Conservation (phyloP, 108 stramenopile genomes). For the Cafeteria roenbergensis region DNA sequence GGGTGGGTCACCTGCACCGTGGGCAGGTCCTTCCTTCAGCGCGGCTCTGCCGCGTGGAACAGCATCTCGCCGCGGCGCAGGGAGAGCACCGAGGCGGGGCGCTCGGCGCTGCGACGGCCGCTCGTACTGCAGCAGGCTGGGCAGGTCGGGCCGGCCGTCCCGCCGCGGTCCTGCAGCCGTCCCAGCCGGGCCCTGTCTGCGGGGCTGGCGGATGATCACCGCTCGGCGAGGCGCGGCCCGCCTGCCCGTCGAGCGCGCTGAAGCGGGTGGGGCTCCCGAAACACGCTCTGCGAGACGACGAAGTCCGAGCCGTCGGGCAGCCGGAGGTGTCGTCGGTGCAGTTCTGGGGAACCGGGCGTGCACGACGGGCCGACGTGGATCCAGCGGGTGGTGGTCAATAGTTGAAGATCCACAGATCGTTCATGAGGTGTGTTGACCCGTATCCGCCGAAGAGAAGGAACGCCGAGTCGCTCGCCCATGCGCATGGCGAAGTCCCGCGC, state of each 20-base stretch:
- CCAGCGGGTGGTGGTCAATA: conserved; percentile 50
- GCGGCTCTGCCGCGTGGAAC: conserved; percentile 54
- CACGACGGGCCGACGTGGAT: conserved; percentile 53
- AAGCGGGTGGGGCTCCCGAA: conserved; percentile 47
- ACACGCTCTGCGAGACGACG: conserved; percentile 33
- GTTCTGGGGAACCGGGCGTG: conserved; percentile 47
- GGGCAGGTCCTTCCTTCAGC: conserved; percentile 27
- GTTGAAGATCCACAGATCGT: conserved; percentile 68
- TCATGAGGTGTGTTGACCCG: conserved; percentile 51
- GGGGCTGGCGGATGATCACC: conserved; percentile 54
- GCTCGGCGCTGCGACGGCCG: conserved; percentile 47
- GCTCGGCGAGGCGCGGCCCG: conserved; percentile 35
- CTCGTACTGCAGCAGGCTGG: conserved; percentile 38
- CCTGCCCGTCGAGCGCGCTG: conserved; percentile 27
- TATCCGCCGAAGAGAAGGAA: conserved; percentile 60
- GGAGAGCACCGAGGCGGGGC: conserved; percentile 40
- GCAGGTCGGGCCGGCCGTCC: conserved; percentile 32
- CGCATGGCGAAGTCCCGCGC: conserved; percentile 28
- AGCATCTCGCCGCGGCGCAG: conserved; percentile 39
- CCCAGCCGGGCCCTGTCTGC: conserved; percentile 64
- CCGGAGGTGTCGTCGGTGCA: conserved; percentile 52
- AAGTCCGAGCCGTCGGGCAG: conserved; percentile 1
- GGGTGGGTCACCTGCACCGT: conserved; percentile 21
- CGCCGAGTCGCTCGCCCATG: conserved; percentile 22
- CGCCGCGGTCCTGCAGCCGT: conserved; percentile 58